phyloP scores from a whole-genome alignment of 1,284 basidiomycete genomes.

The Porphyrellus sp. region DNA sequence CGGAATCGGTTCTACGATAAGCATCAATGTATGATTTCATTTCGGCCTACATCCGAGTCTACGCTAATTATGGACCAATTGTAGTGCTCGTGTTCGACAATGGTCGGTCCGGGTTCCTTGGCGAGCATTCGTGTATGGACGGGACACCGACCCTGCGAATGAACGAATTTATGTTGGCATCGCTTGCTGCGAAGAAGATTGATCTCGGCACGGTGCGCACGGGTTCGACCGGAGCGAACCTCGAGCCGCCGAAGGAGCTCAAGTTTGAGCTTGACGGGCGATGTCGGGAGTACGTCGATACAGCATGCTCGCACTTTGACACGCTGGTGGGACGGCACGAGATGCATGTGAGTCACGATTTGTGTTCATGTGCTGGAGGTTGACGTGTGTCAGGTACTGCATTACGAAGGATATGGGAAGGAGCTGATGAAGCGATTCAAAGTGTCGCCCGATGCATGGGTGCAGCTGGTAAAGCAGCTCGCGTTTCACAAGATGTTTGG shows the following conservation, averaged over 20 bases:
- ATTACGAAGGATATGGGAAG: constrained; percentile 94
- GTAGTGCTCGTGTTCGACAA: constrained; percentile 91
- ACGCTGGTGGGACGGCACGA: constrained; percentile 79
- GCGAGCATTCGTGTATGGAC: constrained; percentile 93
- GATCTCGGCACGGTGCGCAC: constrained; percentile 58
- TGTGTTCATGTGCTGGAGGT: background rate
- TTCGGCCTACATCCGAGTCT: background rate
- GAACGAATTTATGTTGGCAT: constrained; percentile 91
- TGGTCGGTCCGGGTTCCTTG: constrained; percentile 90
- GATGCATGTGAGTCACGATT: constrained; percentile 57
- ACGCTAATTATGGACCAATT: constrained; percentile 5
- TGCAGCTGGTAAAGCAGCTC: constrained; percentile 92
- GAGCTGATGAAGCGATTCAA: constrained; percentile 85
- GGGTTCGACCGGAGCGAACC: constrained; percentile 41
- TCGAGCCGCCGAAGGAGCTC: constrained; percentile 67
- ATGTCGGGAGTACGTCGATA: constrained; percentile 52
- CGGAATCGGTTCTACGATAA: constrained; percentile 97
- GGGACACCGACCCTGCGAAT: constrained; percentile 93
- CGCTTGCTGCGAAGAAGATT: constrained; percentile 76
- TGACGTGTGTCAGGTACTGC: constrained; percentile 54
- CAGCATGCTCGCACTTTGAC: constrained; percentile 69
- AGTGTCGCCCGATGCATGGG: constrained; percentile 92
- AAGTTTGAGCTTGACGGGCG: constrained; percentile 67
- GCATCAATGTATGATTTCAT: constrained; percentile 72
- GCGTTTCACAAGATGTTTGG: constrained; percentile 88